Evolutionary conservation across 2,329 filamentous ascomycete species (phyloP), one percentile per base, ranked within the genome.

Genomic region (Fusarium globosum): DNA sequence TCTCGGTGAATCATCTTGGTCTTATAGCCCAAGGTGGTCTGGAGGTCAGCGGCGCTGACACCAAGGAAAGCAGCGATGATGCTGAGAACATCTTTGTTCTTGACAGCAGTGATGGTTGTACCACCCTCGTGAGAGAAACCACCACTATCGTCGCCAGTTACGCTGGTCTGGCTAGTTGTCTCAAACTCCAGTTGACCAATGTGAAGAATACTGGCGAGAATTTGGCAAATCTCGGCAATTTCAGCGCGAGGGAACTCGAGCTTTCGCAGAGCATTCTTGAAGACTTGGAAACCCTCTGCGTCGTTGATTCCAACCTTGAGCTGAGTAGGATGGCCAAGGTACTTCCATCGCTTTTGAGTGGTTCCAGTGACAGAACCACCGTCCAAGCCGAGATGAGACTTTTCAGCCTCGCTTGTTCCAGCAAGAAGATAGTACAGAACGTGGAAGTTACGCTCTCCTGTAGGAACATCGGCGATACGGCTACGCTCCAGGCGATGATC

Each of bases 301-400:
- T 99, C 96, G 79, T 99, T 98, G 81, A 99, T 95, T 65, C 96
- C 96, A 35, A 98, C 94, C 82, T 97, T 98, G 73, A 99, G 88
- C 83, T 99, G 96, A 0, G 96, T 98, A 2, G 96, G 96, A 77
- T 99, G 96, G 7, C 96, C 96, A 7, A 99, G 89, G 80, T 97
- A 99, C 80, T 95, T 93, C 96, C 96, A 99, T 83, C 96, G 88
- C 84, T 94, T 97, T 78, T 92, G 90, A 8, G 86, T 80, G 20
- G 80, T 80, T 76, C 92, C 90, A 10, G 85, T 79, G 21, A 80
- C 81, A 11, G 84, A 81, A 7, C 86, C 81, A 28, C 85, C 84
- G 35, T 91, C 88, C 28, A 91, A 85, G 18, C 90, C 88, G 9
- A 99, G 85, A 86, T 99, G 96, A 18, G 92, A 82, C 86, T 96